These are phyloP conservation scores for Rutstroemia sp. DNA, from an alignment of 2,329 filamentous ascomycete genomes.

Conservation along the genomic window DNA sequence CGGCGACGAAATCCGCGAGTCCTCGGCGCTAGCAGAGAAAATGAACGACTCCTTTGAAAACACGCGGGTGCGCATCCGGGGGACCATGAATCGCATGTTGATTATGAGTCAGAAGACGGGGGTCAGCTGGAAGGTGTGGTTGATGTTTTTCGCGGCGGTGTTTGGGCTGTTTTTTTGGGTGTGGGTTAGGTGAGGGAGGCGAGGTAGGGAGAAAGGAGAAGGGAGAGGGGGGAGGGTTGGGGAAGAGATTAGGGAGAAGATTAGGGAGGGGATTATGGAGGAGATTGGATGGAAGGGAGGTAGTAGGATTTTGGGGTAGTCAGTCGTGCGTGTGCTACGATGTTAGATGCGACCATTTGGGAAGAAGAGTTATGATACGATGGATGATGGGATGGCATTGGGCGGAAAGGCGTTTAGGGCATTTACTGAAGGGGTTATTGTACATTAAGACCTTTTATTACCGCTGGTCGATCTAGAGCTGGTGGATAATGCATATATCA, in stretches of 20 bases:
- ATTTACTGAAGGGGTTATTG: too few relatives aligned
- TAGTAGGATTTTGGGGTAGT: not conserved
- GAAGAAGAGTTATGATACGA: not conserved
- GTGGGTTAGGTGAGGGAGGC: slow-evolving; percentile 63
- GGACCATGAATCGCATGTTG: slow-evolving; percentile 96
- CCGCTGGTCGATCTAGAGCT: not conserved
- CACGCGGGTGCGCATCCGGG: slow-evolving; percentile 70
- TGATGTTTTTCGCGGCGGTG: slow-evolving; percentile 80
- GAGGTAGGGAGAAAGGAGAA: not conserved
- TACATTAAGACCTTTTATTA: not conserved
- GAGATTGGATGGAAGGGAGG: not conserved
- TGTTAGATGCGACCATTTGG: too few relatives aligned
- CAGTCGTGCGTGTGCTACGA: too few relatives aligned
- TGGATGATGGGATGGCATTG: not conserved
- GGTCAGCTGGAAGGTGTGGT: slow-evolving; percentile 93
- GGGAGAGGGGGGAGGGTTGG: not conserved
- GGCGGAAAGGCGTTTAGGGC: not conserved
- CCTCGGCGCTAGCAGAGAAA: slow-evolving; percentile 78
- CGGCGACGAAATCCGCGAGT: slow-evolving; percentile 90
- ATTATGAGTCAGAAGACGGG: slow-evolving; percentile 91
- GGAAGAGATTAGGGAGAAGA: slow-evolving; percentile 19
- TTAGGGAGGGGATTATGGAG: not conserved
- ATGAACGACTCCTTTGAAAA: slow-evolving; percentile 94
- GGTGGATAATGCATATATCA: not conserved
- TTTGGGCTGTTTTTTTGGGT: slow-evolving; percentile 83